Evolutionary conservation across 2,329 filamentous ascomycete genomes (phyloP).

Genomic region (Colletotrichum siamense): DNA sequence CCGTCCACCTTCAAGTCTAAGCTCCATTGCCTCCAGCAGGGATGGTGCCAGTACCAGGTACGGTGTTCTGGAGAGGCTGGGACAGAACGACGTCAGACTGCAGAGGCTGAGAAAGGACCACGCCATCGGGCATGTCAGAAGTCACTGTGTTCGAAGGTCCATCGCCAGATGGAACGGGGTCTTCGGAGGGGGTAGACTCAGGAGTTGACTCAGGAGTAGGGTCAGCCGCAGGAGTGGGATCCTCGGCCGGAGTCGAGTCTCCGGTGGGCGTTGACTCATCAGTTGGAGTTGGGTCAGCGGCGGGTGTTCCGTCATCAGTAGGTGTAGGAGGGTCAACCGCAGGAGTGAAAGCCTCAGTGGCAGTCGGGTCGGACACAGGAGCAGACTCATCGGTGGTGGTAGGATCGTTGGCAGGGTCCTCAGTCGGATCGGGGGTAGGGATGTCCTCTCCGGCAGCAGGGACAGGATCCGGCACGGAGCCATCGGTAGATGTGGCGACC

Average conservation of each 20-base stretch:
- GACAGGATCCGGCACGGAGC: background rate
- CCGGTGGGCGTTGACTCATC: background rate
- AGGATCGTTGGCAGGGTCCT: background rate
- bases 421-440: background rate
- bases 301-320: background rate
- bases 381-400: background rate
- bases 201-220: background rate
- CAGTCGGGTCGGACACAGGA: background rate
- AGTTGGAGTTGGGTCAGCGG: background rate
- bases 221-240: background rate
- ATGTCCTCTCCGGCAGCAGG: background rate
- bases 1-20: background rate
- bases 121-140: background rate
- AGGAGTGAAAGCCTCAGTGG: background rate
- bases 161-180: background rate
- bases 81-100: background rate
- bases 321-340: rapidly evolving
- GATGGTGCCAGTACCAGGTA: background rate
- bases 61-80: background rate
- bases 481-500: background rate
- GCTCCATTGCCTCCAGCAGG: background rate
- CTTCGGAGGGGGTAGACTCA: background rate
- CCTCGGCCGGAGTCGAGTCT: background rate
- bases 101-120: background rate
- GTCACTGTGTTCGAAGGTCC: background rate